These are phyloP conservation scores for Penicillium flavigenum DNA, from an alignment of 495 filamentous ascomycete species.

Conservation along the genomic window DNA sequence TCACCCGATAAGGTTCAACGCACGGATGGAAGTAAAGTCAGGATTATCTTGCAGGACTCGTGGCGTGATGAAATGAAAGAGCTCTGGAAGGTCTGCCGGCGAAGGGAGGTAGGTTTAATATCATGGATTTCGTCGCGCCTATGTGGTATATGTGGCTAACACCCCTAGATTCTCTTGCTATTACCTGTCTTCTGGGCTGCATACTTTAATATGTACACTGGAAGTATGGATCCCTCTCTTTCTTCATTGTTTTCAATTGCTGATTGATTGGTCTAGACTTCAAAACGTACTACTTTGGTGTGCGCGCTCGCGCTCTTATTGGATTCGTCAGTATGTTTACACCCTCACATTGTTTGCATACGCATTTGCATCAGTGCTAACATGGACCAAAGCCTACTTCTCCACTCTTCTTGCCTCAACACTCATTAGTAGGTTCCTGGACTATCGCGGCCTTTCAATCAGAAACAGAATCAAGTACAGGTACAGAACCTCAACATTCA, in stretches of 20 bases:
- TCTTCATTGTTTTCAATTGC: not conserved
- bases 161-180: constrained; percentile 28
- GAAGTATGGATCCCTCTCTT: constrained; percentile 17
- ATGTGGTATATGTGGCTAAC: not conserved
- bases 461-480: constrained; percentile 43
- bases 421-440: constrained; percentile 43
- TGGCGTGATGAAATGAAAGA: constrained; percentile 36
- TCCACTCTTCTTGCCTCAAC: constrained; percentile 35
- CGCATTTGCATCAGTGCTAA: not conserved
- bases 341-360: not conserved
- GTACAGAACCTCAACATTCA: constrained; percentile 3
- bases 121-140: not conserved
- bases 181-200: constrained; percentile 42
- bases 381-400: constrained; percentile 26
- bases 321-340: constrained; percentile 34
- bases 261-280: constrained; percentile 27
- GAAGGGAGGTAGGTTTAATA: constrained; percentile 24
- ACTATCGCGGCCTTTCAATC: constrained; percentile 37
- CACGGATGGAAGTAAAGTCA: constrained; percentile 53
- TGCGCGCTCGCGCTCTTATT: constrained; percentile 39
- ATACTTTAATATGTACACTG: constrained; percentile 40
- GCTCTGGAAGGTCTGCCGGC: constrained; percentile 30
- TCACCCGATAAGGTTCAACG: constrained; percentile 55
- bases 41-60: constrained; percentile 43
- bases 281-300: constrained; percentile 40